Conservation (phyloP, 306 rosid genomes). For the Aeschynomene evenia region DNA sequence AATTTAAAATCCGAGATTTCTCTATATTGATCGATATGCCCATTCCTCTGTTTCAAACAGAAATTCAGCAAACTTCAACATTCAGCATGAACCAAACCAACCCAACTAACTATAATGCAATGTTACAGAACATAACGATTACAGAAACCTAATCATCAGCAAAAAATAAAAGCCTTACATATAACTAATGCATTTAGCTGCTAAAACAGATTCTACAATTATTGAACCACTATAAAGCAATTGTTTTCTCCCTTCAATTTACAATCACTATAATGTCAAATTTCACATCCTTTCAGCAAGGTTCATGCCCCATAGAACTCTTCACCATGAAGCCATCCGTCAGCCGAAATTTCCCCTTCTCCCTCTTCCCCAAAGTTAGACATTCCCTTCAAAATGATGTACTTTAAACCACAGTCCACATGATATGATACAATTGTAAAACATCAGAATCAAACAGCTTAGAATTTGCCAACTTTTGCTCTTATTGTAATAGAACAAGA, state of each 20-base stretch:
- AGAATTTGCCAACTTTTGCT: background rate
- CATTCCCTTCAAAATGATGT: background rate
- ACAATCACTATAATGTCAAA: background rate
- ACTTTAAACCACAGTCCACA: background rate
- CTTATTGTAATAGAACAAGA: background rate
- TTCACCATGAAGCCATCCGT: background rate
- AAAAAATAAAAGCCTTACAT: background rate
- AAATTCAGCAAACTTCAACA: conserved; percentile 22
- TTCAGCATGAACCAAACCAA: background rate
- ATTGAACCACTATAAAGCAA: conserved; percentile 1
- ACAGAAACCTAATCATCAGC: background rate
- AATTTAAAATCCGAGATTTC: background rate
- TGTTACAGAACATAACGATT: background rate
- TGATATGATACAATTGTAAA: conserved; percentile 16
- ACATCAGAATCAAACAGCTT: conserved; percentile 2
- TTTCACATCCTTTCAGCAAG: conserved; percentile 20
- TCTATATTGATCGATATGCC: background rate
- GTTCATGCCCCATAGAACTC: background rate
- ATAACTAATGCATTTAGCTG: conserved; percentile 9
- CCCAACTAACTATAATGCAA: background rate
- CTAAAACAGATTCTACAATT: conserved; percentile 12
- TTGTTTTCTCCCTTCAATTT: conserved; percentile 22
- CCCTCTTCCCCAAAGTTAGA: background rate
- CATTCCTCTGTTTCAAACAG: conserved; percentile 5
- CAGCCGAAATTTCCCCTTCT: background rate